Evolutionary conservation across 225 moss, liverwort and hornwort genomes (phyloP), one percentile per base, ranked within the genome.

Genomic region (Physcomitrium patens): DNA sequence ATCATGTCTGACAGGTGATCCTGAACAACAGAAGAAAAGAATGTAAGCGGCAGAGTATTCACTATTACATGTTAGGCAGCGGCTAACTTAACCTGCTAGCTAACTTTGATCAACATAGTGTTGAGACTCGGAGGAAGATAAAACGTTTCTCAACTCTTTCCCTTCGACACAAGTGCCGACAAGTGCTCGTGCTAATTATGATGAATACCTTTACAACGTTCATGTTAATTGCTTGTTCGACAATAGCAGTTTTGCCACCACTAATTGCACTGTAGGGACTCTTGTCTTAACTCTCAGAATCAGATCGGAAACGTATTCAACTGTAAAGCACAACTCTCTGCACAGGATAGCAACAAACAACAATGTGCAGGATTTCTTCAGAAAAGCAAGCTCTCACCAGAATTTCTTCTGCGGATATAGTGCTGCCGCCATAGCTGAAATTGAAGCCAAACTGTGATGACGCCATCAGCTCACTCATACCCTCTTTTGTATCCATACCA

Each of bases 341-440:
- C 52, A 59, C 52, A 76, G 2, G 46, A 73, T 24, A 80, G 20
- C 59, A 69, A 58, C 24, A 72, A 65, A 16, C 46, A 68, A 57
- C 46, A 2, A 3, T 31, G 7, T 37, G 31, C 31, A 37, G 31
- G 31, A 67, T 27, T 62, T 15, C 19, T 11, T 28, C 49, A 58
- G 67, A 46, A 58, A 63, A 8, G 50, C 15, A 41, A 52, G 45
- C 41, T 28, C 84, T 74, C 81, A 87, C 87, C 87, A 84, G 63
- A 84, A 87, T 79, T 70, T 87, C 87, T 79, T 87, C 87, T 9
- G 87, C 73, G 20, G 87, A 87, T 65, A 87, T 87, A 37, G 87
- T 84, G 47, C 74, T 82, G 26, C 87, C 87, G 54, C 87, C 87
- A 82, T 87, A 87, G 79, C 87, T 87, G 71, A 87, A 87, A 68